Base-by-base conservation (phyloP, 139 green algal species). In the Mesotaenium endlicherianum region DNA sequence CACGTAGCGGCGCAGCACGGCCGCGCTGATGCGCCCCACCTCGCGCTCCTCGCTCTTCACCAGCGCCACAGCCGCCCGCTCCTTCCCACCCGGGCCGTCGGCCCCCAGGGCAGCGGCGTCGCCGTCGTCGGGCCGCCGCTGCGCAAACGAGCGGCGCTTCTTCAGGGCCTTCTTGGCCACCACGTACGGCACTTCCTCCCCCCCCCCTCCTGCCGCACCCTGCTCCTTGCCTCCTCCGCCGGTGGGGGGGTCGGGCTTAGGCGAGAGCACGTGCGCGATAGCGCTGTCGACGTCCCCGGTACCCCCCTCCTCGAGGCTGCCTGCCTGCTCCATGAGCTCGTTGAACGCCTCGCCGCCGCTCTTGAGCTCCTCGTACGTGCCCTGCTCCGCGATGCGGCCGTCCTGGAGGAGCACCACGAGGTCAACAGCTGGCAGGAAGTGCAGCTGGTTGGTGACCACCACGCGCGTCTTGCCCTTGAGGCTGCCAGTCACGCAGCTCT, bases 371-470 rank as follows among this genome's bases (percentile, higher is more conserved):
- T 40, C 39, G 2, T 84, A 84, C 43, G 57, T 44, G n/a, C 77
- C 77, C 57, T 84, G 77, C 68, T 84, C 77, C 45, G 42, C 77
- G 38, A 84, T 84, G 57, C 47, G 58, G 17, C 77, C 57, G 8
- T 53, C 36, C 45, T 84, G 20, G 42, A 84, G n/a, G 36, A 84
- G 36, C 45, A 84, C 57, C 39, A 84, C 57, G 26, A 31, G 38
- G 77, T 84, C 77, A 3, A 84, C 77, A 2, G 43, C 58, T n/a
- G 68, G 50, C 53, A 90, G 39, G n/a, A 89, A 90, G 38, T 90
- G 83, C 31, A 90, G 55, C 55, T 95, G 93, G 86, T 98, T 95
- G 53, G 94, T 98, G 1, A 98, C 89, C 47, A 92, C 67, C 11
- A 92, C 36, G 70, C 95, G 90, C 0, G 94, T 93, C 81, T 94